These are phyloP conservation scores for Rauvolfia tetraphylla DNA, from an alignment of 257 asterid genomes.

Conservation along the genomic window DNA sequence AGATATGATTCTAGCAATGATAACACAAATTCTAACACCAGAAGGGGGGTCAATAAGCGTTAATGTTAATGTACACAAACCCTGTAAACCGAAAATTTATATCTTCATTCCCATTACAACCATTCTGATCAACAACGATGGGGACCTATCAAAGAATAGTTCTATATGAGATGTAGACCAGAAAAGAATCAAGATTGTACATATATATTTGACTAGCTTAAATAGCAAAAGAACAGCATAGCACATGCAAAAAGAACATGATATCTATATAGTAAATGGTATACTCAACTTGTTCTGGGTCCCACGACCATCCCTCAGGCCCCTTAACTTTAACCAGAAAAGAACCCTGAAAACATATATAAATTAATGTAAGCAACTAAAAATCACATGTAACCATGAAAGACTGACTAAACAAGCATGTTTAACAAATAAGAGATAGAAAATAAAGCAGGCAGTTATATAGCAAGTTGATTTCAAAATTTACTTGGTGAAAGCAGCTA, in stretches of 20 bases:
- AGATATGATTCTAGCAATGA: conserved; percentile 15
- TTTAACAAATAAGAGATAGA: neutral
- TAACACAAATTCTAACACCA: neutral
- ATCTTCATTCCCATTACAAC: conserved; percentile 93
- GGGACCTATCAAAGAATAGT: conserved; percentile 57
- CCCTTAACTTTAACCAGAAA: conserved; percentile 85
- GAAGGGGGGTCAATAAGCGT: neutral
- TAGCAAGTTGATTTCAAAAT: neutral
- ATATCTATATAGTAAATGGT: conserved; percentile 20
- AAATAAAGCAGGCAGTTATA: neutral
- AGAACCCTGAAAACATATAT: conserved; percentile 65
- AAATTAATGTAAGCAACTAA: conserved; percentile 10
- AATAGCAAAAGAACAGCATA: conserved; percentile 12
- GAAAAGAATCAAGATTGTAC: conserved; percentile 12
- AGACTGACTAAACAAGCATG: neutral
- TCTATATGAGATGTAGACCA: conserved; percentile 24
- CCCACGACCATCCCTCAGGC: conserved; percentile 93
- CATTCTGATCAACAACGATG: conserved; percentile 68
- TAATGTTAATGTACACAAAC: conserved; percentile 33
- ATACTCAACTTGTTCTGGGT: conserved; percentile 88
- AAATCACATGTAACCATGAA: neutral
- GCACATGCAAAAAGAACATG: conserved; percentile 9
- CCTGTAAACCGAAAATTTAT: conserved; percentile 90
- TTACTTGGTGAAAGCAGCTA: neutral
- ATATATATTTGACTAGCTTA: conserved; percentile 7